A percentile compares a stretch with the other conserved stretches of the same genome.
Conservation (phyloP, 257 asterid genomes). For the Ophiorrhiza pumila region DNA sequence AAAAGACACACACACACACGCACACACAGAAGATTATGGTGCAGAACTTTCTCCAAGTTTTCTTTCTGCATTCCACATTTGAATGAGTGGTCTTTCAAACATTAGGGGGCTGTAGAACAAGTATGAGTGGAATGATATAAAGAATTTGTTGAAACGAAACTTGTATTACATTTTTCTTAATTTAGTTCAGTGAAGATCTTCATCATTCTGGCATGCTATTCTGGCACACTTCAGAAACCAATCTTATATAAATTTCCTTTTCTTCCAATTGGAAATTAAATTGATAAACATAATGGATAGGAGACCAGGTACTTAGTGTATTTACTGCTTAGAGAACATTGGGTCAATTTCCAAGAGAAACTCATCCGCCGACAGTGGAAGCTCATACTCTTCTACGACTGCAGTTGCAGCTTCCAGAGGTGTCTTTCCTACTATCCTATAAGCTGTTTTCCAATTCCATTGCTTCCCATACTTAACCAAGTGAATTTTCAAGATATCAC, state of each 20-base stretch:
- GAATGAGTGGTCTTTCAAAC: background rate
- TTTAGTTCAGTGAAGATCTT: background rate
- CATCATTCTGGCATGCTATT: background rate
- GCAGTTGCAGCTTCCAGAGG: constrained; percentile 76
- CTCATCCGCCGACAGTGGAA: constrained; percentile 58
- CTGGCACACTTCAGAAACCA: background rate
- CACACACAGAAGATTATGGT: background rate
- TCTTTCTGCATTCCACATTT: background rate
- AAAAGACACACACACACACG: too few relatives aligned
- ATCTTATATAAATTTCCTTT: background rate
- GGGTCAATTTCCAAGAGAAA: constrained; percentile 60
- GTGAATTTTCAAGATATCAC: constrained; percentile 51
- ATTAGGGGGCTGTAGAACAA: background rate
- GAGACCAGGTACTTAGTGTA: constrained; percentile 11
- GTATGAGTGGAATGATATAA: background rate
- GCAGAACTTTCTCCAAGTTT: background rate
- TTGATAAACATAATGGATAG: constrained; percentile 6
- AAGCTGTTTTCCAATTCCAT: constrained; percentile 65
- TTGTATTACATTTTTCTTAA: background rate
- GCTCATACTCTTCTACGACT: constrained; percentile 65
- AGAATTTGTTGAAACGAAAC: background rate
- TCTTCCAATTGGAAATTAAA: background rate
- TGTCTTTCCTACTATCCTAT: constrained; percentile 60
- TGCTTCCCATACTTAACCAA: constrained; percentile 75
- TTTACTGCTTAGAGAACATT: constrained; percentile 61